Conservation (phyloP, 139 green algal species). For the Trebouxia sp. region DNA sequence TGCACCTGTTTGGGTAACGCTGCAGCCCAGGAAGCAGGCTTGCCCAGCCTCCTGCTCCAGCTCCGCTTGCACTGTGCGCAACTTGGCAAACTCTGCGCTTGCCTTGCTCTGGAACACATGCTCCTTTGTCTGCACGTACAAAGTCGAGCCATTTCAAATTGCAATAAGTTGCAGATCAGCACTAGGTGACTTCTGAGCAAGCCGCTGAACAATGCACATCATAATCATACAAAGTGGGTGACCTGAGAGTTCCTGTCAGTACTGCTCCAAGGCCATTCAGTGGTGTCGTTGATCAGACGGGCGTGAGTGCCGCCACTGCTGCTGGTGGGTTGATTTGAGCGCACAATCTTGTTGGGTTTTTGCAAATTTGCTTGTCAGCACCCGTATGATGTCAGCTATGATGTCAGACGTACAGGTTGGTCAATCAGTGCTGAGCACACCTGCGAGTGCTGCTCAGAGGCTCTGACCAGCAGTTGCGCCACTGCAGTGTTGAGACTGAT, state of each 20-base stretch:
- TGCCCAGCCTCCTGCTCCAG: constrained; percentile 71
- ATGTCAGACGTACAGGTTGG: no score
- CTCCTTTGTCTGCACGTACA: constrained; percentile 45
- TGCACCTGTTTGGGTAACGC: constrained; percentile 49
- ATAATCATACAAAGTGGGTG: neutral
- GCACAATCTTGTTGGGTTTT: no score
- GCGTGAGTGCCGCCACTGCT: no score
- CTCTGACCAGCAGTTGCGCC: constrained; percentile 27
- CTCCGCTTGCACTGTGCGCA: constrained; percentile 60
- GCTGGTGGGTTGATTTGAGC: no score
- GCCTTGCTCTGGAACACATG: constrained; percentile 57
- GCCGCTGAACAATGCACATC: neutral
- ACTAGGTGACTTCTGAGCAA: neutral
- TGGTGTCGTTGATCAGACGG: no score
- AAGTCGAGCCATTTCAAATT: neutral
- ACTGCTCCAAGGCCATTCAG: no score
- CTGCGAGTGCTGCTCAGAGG: no score
- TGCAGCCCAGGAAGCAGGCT: constrained; percentile 63
- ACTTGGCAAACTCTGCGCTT: constrained; percentile 44
- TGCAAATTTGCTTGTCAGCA: no score
- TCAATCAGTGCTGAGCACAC: neutral
- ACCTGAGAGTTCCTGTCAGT: no score
- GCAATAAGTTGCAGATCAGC: neutral
- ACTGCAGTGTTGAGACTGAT: no score
- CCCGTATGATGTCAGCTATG: no score